Percentiles rank a stretch among this genome's conserved stretches.
phyloP scores from a whole-genome alignment of 2,329 filamentous ascomycete species.

The Penicillium aurantiogriseum region DNA sequence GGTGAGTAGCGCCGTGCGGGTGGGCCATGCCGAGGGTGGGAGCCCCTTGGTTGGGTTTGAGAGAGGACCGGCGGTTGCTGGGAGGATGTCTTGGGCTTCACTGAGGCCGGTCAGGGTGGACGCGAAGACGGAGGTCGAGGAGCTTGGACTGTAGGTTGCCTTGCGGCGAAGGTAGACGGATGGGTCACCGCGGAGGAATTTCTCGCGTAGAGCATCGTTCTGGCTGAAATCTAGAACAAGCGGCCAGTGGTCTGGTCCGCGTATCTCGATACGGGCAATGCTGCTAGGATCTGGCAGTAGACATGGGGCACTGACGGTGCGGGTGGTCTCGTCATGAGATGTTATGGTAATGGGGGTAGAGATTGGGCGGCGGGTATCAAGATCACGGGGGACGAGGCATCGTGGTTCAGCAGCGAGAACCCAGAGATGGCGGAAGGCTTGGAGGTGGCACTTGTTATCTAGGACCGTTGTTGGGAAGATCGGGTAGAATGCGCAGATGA shows the following conservation, averaged over 20 bases:
- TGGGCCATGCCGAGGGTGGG: slow-evolving; percentile 25
- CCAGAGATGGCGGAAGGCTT: slow-evolving; percentile 97
- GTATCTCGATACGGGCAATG: slow-evolving; percentile 39
- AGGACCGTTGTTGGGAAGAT: slow-evolving; percentile 85
- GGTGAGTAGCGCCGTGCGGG: slow-evolving; percentile 24
- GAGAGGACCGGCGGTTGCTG: slow-evolving; percentile 25
- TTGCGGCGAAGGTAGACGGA: slow-evolving; percentile 72
- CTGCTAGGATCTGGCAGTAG: slow-evolving; percentile 51
- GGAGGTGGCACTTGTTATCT: slow-evolving; percentile 90
- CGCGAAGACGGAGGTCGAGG: slow-evolving; percentile 59
- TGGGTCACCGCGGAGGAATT: slow-evolving; percentile 65
- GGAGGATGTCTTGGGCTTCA: slow-evolving; percentile 51
- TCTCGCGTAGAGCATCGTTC: slow-evolving; percentile 60
- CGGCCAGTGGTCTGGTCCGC: slow-evolving; percentile 70
- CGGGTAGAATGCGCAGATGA: slow-evolving; percentile 91
- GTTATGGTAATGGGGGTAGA: slow-evolving; percentile 68
- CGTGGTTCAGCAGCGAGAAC: slow-evolving; percentile 86
- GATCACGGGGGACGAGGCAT: slow-evolving; percentile 83
- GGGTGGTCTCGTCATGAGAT: slow-evolving; percentile 47
- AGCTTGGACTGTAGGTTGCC: slow-evolving; percentile 61
- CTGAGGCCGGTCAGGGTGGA: slow-evolving; percentile 74
- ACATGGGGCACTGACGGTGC: slow-evolving; percentile 53
- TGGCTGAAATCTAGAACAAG: slow-evolving; percentile 71
- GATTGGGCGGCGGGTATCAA: slow-evolving; percentile 77
- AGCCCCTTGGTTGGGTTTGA: slow-evolving; percentile 27